Conservation (phyloP, 169 alveolate genomes). For the Ichthyophthirius multifiliis region DNA sequence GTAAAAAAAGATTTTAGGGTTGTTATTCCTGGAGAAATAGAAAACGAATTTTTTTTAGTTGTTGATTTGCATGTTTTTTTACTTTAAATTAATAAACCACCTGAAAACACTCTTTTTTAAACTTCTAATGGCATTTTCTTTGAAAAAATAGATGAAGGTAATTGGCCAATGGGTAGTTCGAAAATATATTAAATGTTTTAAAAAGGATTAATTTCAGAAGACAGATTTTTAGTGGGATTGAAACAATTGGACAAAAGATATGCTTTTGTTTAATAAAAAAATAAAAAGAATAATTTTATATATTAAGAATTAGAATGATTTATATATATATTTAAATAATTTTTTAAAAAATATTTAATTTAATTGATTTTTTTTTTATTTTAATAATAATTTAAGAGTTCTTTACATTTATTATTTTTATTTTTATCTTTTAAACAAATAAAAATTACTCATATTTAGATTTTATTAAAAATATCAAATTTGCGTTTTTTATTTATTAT, state of each 20-base stretch:
- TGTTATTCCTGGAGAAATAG: conserved; percentile 5
- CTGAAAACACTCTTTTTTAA: neutral
- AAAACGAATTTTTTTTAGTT: neutral
- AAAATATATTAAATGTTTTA: neutral
- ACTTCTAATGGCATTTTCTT: neutral
- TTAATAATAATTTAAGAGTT: too few species aligned
- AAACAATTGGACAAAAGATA: neutral
- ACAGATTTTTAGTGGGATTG: neutral
- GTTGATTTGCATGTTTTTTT: neutral
- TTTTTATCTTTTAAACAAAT: too few species aligned
- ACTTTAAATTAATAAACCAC: neutral
- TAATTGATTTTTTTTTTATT: too few species aligned
- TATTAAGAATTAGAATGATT: neutral
- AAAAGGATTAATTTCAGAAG: neutral
- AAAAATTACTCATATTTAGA: too few species aligned
- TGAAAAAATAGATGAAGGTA: conserved; percentile 2
- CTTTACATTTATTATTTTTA: too few species aligned
- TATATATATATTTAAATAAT: too few species aligned
- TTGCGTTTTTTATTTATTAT: too few species aligned
- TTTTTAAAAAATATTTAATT: too few species aligned
- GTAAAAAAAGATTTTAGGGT: neutral
- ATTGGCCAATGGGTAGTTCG: neutral
- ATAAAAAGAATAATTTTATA: neutral
- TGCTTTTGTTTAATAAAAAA: neutral
- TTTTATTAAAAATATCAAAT: too few species aligned